These are phyloP conservation scores for Protoeuglena noctilucae DNA, from an alignment of 139 green algal species.

Conservation along the genomic window DNA sequence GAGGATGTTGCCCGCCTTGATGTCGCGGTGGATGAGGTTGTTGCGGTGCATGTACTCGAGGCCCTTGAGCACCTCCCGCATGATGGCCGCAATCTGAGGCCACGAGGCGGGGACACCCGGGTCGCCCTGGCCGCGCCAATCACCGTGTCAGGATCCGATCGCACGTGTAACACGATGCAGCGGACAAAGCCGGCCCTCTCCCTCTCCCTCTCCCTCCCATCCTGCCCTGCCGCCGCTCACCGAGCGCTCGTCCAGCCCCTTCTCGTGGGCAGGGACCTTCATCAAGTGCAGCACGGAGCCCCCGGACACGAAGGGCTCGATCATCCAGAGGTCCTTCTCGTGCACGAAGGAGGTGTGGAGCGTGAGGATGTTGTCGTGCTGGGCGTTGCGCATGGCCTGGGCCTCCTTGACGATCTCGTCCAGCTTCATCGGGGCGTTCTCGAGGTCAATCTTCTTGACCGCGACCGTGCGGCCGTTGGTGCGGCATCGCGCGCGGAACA, in stretches of 20 bases:
- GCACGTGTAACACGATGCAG: too few species aligned
- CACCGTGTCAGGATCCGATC: too few species aligned
- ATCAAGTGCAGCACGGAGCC: conserved; percentile 32
- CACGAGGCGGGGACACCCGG: too few species aligned
- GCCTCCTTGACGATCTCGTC: conserved; percentile 90
- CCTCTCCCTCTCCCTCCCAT: too few species aligned
- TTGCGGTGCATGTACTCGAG: conserved; percentile 92
- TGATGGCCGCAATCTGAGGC: conserved; percentile 88
- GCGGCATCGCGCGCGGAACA: conserved; percentile 52
- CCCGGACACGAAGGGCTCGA: conserved; percentile 68
- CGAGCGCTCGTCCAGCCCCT: conserved; percentile 11
- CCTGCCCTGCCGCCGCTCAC: too few species aligned
- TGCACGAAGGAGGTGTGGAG: conserved; percentile 82
- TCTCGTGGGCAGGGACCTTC: too few species aligned
- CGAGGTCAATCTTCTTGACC: conserved; percentile 92
- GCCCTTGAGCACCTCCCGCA: conserved; percentile 77
- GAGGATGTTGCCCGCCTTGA: conserved; percentile 98
- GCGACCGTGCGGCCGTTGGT: conserved; percentile 58
- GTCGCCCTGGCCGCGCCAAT: too few species aligned
- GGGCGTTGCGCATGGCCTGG: conserved; percentile 81
- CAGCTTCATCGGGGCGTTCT: conserved; percentile 43
- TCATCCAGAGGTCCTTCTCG: conserved; percentile 83
- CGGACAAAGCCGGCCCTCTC: too few species aligned
- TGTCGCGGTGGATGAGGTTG: conserved; percentile 87
- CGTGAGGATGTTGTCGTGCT: conserved; percentile 88